These are phyloP conservation scores for Skeletonema potamos DNA, from an alignment of 108 stramenopile species.

Conservation along the genomic window DNA sequence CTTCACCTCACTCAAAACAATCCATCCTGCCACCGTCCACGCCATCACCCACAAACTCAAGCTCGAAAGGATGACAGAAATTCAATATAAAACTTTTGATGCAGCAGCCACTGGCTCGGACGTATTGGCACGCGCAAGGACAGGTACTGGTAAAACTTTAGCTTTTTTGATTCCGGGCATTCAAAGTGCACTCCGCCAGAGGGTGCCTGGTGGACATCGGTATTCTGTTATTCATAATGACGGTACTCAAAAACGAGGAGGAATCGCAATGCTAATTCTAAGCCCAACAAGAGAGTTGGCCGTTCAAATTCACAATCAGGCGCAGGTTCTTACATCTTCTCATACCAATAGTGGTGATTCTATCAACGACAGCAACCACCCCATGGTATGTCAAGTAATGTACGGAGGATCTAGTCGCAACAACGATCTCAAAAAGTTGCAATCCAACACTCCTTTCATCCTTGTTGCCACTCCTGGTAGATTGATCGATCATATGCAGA, in stretches of 20 bases:
- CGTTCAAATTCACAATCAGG: slow-evolving; percentile 42
- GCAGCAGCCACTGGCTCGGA: slow-evolving; percentile 61
- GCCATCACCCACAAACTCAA: slow-evolving; percentile 46
- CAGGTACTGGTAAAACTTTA: slow-evolving; percentile 87
- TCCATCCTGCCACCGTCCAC: slow-evolving; percentile 46
- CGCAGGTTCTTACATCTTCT: slow-evolving; percentile 46
- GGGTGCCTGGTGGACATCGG: slow-evolving; percentile 93
- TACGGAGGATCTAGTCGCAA: slow-evolving; percentile 70
- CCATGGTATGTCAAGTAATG: slow-evolving; percentile 50
- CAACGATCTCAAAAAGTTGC: slow-evolving; percentile 43
- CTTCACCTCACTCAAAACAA: background rate
- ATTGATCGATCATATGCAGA: slow-evolving; percentile 82
- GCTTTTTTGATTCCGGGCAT: slow-evolving; percentile 81
- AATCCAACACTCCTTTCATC: slow-evolving; percentile 46
- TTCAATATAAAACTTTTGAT: slow-evolving; percentile 85
- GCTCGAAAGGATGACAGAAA: slow-evolving; percentile 82
- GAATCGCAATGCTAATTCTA: slow-evolving; percentile 48
- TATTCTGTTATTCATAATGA: background rate
- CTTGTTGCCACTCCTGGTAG: slow-evolving; percentile 87
- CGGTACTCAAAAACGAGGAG: slow-evolving; percentile 8
- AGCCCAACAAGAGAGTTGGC: slow-evolving; percentile 50
- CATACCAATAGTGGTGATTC: slow-evolving; percentile 56
- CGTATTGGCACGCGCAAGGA: slow-evolving; percentile 90
- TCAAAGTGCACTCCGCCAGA: slow-evolving; percentile 44
- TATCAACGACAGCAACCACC: background rate